These are phyloP conservation scores for Neurospora sp. DNA, from an alignment of 495 filamentous ascomycete genomes.

Conservation along the genomic window DNA sequence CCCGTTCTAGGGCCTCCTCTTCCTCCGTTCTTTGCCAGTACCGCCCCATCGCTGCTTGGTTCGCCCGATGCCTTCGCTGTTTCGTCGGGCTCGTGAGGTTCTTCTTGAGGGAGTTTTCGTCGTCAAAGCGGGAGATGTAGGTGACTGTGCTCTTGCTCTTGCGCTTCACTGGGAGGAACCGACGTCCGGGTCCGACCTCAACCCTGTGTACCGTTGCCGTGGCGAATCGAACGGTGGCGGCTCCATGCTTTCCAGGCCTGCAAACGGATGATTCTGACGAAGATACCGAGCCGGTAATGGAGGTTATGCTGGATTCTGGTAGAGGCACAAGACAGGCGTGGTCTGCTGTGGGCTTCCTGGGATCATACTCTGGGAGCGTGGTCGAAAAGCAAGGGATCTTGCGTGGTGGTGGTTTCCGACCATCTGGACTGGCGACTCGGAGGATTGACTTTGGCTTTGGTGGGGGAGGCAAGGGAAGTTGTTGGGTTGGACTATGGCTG, in stretches of 20 bases:
- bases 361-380: slow-evolving; percentile 4
- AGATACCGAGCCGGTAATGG: not conserved
- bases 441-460: slow-evolving; percentile 22
- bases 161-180: slow-evolving; percentile 23
- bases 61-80: slow-evolving; percentile 22
- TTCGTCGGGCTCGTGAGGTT: slow-evolving; percentile 20
- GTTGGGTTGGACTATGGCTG: slow-evolving; percentile 4
- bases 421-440: slow-evolving; percentile 21
- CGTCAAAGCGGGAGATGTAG: slow-evolving; percentile 23
- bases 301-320: not conserved
- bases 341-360: slow-evolving; percentile 6
- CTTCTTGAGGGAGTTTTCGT: slow-evolving; percentile 11
- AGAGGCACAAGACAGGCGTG: not conserved
- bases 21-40: slow-evolving; percentile 27
- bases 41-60: slow-evolving; percentile 24
- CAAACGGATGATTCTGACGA: not conserved
- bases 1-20: slow-evolving; percentile 21
- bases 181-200: slow-evolving; percentile 20
- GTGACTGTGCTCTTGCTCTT: slow-evolving; percentile 26
- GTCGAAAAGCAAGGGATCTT: slow-evolving; percentile 12
- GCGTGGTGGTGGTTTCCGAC: slow-evolving; percentile 4
- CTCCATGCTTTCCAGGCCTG: not conserved
- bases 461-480: not conserved
- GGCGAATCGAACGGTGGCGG: slow-evolving; percentile 23
- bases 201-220: slow-evolving; percentile 24